Evolutionary conservation across 2,329 filamentous ascomycete genomes (phyloP).

Genomic region (Helotiales sp.): DNA sequence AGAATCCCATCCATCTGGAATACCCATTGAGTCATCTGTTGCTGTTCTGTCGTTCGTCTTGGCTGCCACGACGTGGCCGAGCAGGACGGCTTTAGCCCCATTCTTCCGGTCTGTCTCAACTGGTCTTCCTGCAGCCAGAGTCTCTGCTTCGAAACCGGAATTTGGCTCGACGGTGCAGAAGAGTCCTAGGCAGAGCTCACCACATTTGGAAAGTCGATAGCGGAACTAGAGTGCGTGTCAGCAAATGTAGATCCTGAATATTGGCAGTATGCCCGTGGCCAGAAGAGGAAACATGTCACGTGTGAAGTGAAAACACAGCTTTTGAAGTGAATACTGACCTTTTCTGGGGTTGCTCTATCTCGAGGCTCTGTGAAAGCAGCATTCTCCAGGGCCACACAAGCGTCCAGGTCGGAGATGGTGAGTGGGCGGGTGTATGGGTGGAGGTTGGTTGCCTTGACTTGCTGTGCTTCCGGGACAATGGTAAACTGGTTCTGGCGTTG

Average conservation of each 20-base stretch:
- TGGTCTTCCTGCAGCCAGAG: slow-evolving; percentile 52
- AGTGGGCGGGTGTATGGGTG: slow-evolving; percentile 75
- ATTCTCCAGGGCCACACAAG: slow-evolving; percentile 55
- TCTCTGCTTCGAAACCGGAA: slow-evolving; percentile 52
- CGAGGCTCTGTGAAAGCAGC: slow-evolving; percentile 51
- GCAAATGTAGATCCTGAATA: slow-evolving; percentile 1
- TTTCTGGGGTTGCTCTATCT: slow-evolving; percentile 53
- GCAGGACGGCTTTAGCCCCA: slow-evolving; percentile 59
- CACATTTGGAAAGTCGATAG: slow-evolving; percentile 74
- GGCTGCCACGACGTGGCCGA: slow-evolving; percentile 78
- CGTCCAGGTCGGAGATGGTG: slow-evolving; percentile 63
- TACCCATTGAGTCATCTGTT: slow-evolving; percentile 75
- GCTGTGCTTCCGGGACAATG: slow-evolving; percentile 27
- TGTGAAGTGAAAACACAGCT: slow-evolving; percentile 2
- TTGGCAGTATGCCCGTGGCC: not conserved
- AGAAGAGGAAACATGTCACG: slow-evolving; percentile 12
- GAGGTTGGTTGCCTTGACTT: slow-evolving; percentile 51
- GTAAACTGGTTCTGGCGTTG: slow-evolving; percentile 21
- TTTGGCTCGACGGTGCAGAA: slow-evolving; percentile 65
- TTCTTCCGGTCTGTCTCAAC: slow-evolving; percentile 61
- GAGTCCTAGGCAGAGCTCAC: slow-evolving; percentile 76
- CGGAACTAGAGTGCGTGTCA: slow-evolving; percentile 54
- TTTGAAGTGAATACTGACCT: slow-evolving; percentile 42
- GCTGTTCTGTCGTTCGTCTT: slow-evolving; percentile 63
- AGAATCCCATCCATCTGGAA: slow-evolving; percentile 66